phyloP scores from a whole-genome alignment of 2,329 filamentous ascomycete species.

The Xylaria sp. region DNA sequence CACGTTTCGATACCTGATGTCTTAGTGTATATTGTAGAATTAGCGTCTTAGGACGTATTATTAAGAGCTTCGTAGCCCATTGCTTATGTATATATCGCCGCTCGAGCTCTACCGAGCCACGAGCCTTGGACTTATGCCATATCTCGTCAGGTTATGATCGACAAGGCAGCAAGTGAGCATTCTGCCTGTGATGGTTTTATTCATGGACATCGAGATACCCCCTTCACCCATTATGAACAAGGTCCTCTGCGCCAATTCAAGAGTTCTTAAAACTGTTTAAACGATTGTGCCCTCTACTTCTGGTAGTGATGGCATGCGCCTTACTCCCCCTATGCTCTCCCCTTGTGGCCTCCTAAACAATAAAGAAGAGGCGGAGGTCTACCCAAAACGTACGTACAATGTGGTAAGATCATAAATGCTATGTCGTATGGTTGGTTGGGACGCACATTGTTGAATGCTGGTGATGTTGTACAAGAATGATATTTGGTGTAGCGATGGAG shows the following conservation, averaged over 20 bases:
- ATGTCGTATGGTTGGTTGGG: slow-evolving; percentile 26
- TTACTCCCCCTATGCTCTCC: slow-evolving; percentile 31
- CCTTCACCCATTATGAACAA: slow-evolving; percentile 1
- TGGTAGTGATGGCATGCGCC: slow-evolving; percentile 31
- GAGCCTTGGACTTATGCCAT: slow-evolving; percentile 19
- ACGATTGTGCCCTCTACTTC: slow-evolving; percentile 27
- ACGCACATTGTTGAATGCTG: slow-evolving; percentile 52
- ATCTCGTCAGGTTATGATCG: slow-evolving; percentile 30
- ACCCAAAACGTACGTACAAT: slow-evolving; percentile 35
- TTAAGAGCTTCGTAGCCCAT: slow-evolving; percentile 20
- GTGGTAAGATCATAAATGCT: slow-evolving; percentile 19
- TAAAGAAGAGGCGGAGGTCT: slow-evolving; percentile 24
- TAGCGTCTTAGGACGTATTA: slow-evolving; percentile 27
- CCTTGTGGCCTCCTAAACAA: slow-evolving; percentile 12
- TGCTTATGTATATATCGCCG: slow-evolving; percentile 19
- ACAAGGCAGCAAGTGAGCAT: slow-evolving; percentile 1
- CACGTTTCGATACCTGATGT: neutral
- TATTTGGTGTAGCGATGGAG: slow-evolving; percentile 19
- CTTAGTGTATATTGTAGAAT: slow-evolving; percentile 3
- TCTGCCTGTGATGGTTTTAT: neutral
- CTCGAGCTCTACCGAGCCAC: slow-evolving; percentile 1
- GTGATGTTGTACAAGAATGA: slow-evolving; percentile 36
- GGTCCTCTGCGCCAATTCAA: slow-evolving; percentile 15
- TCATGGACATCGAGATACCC: slow-evolving; percentile 10
- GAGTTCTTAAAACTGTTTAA: slow-evolving; percentile 13